Base-by-base conservation (phyloP, 202 grass and related monocot genomes). In the Zoysia matrella region DNA sequence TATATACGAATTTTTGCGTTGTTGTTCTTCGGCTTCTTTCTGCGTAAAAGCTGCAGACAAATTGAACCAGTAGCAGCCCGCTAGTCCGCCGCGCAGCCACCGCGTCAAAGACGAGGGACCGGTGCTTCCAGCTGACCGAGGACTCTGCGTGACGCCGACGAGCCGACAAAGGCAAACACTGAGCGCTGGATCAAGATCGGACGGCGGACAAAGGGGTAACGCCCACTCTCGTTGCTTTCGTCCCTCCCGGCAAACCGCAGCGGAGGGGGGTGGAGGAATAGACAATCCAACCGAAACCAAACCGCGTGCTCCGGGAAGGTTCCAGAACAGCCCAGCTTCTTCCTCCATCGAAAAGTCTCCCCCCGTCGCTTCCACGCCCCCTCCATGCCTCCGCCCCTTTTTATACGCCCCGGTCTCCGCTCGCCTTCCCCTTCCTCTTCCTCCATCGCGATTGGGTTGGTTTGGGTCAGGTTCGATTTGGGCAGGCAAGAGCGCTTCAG, bases 271-370 rank as follows among this genome's bases (percentile, higher is more conserved):
- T 1, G 3, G 5, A 7, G 10, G 13, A 14, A 57, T 57, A 47
- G 46, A 47, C 46, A 10, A 51, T 3, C 13, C 22, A 62, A 72
- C 2, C 14, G 36, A 54, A 66, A 54, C 50, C 76, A 8, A 75
- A 62, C 60, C 12, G 65, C 15, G 52, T 49, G 53, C 57, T 7
- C 12, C 11, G 22, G 42, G 72, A 77, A 84, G 65, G 15, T 84
- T 84, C 82, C 73, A 77, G 73, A 84, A 51, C 14, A 43, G 53
- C 18, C 80, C 71, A 45, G 63, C 63, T 79, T n/a, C 63, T 66
- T 67, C 63, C 50, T 44, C 76, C 63, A 79, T 41, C 76, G 30
- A 36, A 64, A 52, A 40, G 1, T 18, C 56, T 11, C 39, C 12
- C 76, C 1, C 16, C 76, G 8, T 67, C 41, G 61, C 61, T 61